These are phyloP conservation scores for Diospyros kaki DNA, from an alignment of 148 eudicot species.

Conservation along the genomic window DNA sequence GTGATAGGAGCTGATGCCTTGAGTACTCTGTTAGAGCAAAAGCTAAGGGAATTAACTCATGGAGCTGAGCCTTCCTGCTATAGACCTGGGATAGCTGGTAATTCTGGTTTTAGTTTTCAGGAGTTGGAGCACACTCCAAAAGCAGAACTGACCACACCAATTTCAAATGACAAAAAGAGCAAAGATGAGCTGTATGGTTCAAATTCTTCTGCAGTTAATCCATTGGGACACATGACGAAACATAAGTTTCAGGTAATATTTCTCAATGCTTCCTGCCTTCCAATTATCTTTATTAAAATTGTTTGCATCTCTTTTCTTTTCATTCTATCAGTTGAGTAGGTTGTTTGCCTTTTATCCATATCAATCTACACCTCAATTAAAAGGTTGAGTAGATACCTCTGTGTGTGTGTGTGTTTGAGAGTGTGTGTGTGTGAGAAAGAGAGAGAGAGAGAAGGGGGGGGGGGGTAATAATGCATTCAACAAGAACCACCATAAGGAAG, in stretches of 20 bases:
- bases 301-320: too few relatives aligned
- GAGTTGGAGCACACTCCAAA: conserved; percentile 25
- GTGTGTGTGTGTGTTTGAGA: too few relatives aligned
- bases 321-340: too few relatives aligned
- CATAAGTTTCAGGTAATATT: conserved; percentile 48
- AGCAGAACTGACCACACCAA: conserved; percentile 24
- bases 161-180: conserved; percentile 22
- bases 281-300: background rate
- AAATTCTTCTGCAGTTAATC: conserved; percentile 22
- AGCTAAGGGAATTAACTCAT: conserved; percentile 59
- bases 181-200: conserved; percentile 22
- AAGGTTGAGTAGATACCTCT: too few relatives aligned
- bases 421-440: too few relatives aligned
- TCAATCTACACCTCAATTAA: too few relatives aligned
- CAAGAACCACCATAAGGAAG: too few relatives aligned
- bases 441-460: too few relatives aligned
- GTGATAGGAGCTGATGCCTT: conserved; percentile 64
- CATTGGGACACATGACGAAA: conserved; percentile 29
- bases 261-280: background rate
- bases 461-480: too few relatives aligned
- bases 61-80: conserved; percentile 39
- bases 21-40: conserved; percentile 72
- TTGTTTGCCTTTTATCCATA: too few relatives aligned
- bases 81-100: conserved; percentile 24
- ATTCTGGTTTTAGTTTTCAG: conserved; percentile 31